Evolutionary conservation across 768 basidiomycete species (phyloP).

Genomic region (Coprinopsis marcescibilis): DNA sequence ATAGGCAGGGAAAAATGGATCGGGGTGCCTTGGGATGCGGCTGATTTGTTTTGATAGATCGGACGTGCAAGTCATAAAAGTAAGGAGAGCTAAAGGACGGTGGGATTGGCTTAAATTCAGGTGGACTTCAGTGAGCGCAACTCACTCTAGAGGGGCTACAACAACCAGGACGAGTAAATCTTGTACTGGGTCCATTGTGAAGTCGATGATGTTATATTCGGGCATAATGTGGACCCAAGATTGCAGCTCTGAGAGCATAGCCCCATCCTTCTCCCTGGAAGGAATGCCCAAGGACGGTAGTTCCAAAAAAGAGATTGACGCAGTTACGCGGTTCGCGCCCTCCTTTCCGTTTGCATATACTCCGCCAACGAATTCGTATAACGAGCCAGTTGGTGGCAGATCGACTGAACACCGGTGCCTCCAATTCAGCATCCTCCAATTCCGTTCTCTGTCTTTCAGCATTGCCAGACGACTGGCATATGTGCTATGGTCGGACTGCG

Average conservation of each 20-base stretch:
- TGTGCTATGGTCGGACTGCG: constrained; percentile 24
- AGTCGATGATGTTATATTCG: constrained; percentile 42
- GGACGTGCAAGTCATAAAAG: constrained; percentile 45
- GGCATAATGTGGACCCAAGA: constrained; percentile 41
- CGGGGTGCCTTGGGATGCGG: constrained; percentile 41
- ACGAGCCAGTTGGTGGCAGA: constrained; percentile 38
- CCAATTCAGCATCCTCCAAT: constrained; percentile 43
- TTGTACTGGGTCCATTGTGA: constrained; percentile 53
- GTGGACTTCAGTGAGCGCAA: constrained; percentile 3
- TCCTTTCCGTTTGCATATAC: constrained; percentile 46
- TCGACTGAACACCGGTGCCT: constrained; percentile 30
- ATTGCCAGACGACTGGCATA: constrained; percentile 35
- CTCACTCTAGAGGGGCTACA: constrained; percentile 36
- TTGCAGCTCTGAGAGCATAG: constrained; percentile 14
- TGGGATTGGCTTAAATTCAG: constrained; percentile 8
- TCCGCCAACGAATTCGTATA: constrained; percentile 48
- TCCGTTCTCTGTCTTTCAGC: constrained; percentile 37
- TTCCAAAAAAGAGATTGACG: constrained; percentile 45
- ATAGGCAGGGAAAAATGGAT: constrained; percentile 33
- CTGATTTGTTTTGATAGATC: constrained; percentile 45
- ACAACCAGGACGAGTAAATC: constrained; percentile 48
- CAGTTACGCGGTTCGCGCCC: constrained; percentile 33
- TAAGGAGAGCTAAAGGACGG: constrained; percentile 27
- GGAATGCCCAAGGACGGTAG: constrained; percentile 31
- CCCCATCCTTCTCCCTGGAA: constrained; percentile 12